Conservation (phyloP, 331 rosid species). For the Phaseolus coccineus region DNA sequence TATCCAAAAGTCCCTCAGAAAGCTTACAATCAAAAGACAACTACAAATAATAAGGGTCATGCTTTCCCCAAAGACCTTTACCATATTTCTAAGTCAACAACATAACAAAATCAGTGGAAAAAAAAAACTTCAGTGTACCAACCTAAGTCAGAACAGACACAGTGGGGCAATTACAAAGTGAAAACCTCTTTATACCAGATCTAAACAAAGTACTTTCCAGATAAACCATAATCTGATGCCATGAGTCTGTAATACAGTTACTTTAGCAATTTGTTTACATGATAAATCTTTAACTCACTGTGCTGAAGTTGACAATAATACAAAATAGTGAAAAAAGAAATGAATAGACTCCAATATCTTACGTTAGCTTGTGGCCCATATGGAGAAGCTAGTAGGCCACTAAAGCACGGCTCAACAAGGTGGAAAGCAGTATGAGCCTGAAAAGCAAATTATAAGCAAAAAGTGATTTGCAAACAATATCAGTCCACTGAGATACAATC, state of each 20-base stretch:
- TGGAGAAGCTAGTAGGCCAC: slow-evolving; percentile 36
- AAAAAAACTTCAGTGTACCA: slow-evolving; percentile 2
- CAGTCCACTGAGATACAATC: background rate
- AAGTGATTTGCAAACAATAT: slow-evolving; percentile 18
- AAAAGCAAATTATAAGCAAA: slow-evolving; percentile 34
- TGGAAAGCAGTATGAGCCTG: slow-evolving; percentile 48
- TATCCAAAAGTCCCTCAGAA: background rate
- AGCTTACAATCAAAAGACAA: slow-evolving; percentile 9
- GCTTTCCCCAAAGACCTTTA: background rate
- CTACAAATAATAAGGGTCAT: background rate
- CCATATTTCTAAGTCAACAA: slow-evolving; percentile 2
- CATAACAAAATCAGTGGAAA: background rate
- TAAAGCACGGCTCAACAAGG: slow-evolving; percentile 41
- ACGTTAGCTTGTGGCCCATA: slow-evolving; percentile 45
- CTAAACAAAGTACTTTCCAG: background rate
- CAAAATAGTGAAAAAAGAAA: background rate
- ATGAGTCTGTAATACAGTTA: slow-evolving; percentile 1
- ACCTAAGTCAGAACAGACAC: background rate
- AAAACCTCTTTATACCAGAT: slow-evolving; percentile 6
- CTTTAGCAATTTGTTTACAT: background rate
- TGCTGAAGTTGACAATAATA: background rate
- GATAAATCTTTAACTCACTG: background rate
- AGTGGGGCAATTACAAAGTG: background rate
- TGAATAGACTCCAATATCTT: slow-evolving; percentile 13
- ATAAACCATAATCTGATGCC: background rate